Evolutionary conservation across 352 stramenopile species (phyloP), one percentile per base, ranked within the genome.

Genomic region (Blastocystis sp.): DNA sequence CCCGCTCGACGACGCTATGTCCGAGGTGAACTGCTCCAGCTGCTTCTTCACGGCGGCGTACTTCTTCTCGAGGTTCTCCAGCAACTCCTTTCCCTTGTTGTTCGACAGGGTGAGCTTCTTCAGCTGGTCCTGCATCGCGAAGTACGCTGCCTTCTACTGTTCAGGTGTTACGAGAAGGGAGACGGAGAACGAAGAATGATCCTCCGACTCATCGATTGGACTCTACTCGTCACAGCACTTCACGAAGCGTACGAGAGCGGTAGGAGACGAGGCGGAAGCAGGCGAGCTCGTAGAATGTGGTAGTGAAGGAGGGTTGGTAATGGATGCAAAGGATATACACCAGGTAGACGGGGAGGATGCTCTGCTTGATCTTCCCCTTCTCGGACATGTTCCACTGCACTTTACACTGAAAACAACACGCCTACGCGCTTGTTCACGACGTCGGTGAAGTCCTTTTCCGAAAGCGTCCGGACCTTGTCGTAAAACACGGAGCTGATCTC

Each of bases 341-440:
- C 3, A 85, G 31, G 35, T 69, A 59, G 31, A 85, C 55, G 1
- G 74, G 35, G 4, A 85, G 41, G 39, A 85, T 35, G 3, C 26
- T 24, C 24, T 69, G 51, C 50, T 85, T 66, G 6, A 85, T 67
- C 3, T 26, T 59, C 50, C 60, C 55, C 55, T 63, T 67, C 41
- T 85, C 74, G 9, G 45, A 29, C 51, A 85, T 85, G 31, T 67
- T 69, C 74, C 74, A 85, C 74, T 85, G 66, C 12, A 10, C 12
- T 13, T 61, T 6, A 69, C 0, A 6, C 29, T 12, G n/a, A 21
- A 2, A 69, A 26, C 9, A 59, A 67, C 29, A 41, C 41, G 9
- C 9, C 31, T 59, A 85, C 74, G 39, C 74, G 74, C 50, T 85
- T 85, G 61, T 85, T 85, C 1, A 85, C 10, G 19, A 85, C n/a